Evolutionary conservation across 2,329 filamentous ascomycete species (phyloP), one percentile per base, ranked within the genome.

Genomic region (Apiospora malaysiana): DNA sequence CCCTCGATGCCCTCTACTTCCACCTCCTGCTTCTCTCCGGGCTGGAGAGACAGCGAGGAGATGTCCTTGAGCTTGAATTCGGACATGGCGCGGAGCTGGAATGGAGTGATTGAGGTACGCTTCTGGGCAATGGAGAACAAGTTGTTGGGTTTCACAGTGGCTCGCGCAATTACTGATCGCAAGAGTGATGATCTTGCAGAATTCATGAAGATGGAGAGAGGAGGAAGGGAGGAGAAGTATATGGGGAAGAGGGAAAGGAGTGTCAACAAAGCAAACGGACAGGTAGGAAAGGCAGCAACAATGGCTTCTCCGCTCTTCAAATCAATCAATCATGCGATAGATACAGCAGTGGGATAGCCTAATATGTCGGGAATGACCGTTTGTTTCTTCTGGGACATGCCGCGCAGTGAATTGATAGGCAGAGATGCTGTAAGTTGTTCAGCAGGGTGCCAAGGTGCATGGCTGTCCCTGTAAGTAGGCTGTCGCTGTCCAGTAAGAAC

Each of bases 1-100:
- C 89, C 91, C 71, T 95, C 91, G 59, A 99, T 86, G 25, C 95
- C 96, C 77, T 98, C 95, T 5, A 99, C 92, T 77, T 97, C 94
- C 18, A 90, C 93, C 81, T 98, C 95, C 73, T 92, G 88, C 85
- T 97, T 98, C 76, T 96, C 91, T 25, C 94, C 91, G 42, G 92
- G 90, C 80, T 92, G 89, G 73, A 98, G 85, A 74, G 92, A 88
- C 70, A 97, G 86, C 76, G 91, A 92, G 66, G 88, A 87, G 72
- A 97, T 83, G 78, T 88, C 92, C 81, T 96, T 97, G 78, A 98
- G 89, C 79, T 89, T 91, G 80, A 88, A 92, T 77, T 90, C 87
- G 66, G 85, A 83, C 87, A 90, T 90, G 75, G 79, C 79, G 77
- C 72, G 76, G 7, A 67, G 70, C 45, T 67, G 77, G 46, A 27